Evolutionary conservation across 2,329 filamentous ascomycete species (phyloP).

Genomic region (Aspergillus texensis): DNA sequence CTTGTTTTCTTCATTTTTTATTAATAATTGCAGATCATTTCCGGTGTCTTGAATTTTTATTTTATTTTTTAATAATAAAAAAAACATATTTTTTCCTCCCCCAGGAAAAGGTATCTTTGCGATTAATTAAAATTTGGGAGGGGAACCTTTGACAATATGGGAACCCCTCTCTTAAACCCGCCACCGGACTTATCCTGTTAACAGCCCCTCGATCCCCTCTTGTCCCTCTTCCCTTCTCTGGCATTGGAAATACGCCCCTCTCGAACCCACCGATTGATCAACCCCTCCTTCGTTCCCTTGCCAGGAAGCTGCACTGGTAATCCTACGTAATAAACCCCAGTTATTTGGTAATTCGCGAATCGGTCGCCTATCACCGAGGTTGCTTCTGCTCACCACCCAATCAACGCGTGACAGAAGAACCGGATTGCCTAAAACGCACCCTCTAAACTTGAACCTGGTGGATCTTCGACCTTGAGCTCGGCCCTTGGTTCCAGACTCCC

Average conservation of each 20-base stretch:
- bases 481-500: conserved; percentile 22
- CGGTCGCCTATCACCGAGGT: conserved; percentile 7
- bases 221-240: conserved; percentile 3
- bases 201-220: conserved; percentile 17
- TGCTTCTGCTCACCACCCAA: neutral
- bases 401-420: conserved; percentile 6
- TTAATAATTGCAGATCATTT: conserved; percentile 9
- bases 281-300: conserved; percentile 14
- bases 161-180: conserved; percentile 7
- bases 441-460: conserved; percentile 6
- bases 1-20: conserved; percentile 13
- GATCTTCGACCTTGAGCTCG: conserved; percentile 15
- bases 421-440: conserved; percentile 14
- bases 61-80: neutral
- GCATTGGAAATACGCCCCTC: neutral
- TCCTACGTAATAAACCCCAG: conserved; percentile 11
- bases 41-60: neutral
- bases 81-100: neutral
- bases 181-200: conserved; percentile 14
- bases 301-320: conserved; percentile 6
- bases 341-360: conserved; percentile 10
- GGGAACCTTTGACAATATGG: neutral
- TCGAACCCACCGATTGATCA: conserved; percentile 6
- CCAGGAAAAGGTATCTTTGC: neutral
- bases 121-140: neutral